phyloP scores from a whole-genome alignment of 805 yeast genomes.

The Vanderwaltozyma polyspora region DNA sequence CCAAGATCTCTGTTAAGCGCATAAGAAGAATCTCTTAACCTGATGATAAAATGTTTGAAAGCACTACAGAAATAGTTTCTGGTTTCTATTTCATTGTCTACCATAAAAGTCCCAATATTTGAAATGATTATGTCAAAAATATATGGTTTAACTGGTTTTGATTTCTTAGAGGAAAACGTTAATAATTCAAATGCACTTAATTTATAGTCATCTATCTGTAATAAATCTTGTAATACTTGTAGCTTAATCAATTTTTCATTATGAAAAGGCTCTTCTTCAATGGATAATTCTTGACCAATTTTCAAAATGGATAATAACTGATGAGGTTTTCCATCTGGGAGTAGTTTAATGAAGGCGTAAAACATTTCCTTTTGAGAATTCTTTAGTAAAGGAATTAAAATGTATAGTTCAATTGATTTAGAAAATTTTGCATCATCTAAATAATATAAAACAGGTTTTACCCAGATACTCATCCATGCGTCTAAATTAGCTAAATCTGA shows the following conservation, averaged over 20 bases:
- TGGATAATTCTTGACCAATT: conserved; percentile 51
- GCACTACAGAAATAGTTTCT: conserved; percentile 56
- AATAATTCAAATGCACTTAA: conserved; percentile 50
- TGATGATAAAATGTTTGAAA: conserved; percentile 47
- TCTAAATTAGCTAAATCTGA: conserved; percentile 4
- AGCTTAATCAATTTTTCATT: conserved; percentile 27
- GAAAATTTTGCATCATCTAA: conserved; percentile 28
- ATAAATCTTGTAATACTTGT: conserved; percentile 26
- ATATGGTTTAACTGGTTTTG: conserved; percentile 40
- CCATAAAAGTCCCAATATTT: conserved; percentile 40
- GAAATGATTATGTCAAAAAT: conserved; percentile 35
- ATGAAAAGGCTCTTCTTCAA: conserved; percentile 41
- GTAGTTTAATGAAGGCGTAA: conserved; percentile 24
- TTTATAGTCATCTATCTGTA: conserved; percentile 38
- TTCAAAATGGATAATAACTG: conserved; percentile 44
- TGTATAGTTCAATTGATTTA: conserved; percentile 43
- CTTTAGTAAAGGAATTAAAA: conserved; percentile 54
- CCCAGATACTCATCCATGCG: conserved; percentile 47
- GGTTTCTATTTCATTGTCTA: conserved; percentile 57
- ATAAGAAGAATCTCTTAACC: conserved; percentile 62
- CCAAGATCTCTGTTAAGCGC: conserved; percentile 40
- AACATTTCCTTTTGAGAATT: conserved; percentile 34
- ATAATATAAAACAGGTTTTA: conserved; percentile 26
- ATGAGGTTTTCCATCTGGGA: conserved; percentile 17
- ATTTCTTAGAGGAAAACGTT: conserved; percentile 48